Conservation (phyloP, 2,329 filamentous ascomycete genomes). For the Fusarium nodosum region DNA sequence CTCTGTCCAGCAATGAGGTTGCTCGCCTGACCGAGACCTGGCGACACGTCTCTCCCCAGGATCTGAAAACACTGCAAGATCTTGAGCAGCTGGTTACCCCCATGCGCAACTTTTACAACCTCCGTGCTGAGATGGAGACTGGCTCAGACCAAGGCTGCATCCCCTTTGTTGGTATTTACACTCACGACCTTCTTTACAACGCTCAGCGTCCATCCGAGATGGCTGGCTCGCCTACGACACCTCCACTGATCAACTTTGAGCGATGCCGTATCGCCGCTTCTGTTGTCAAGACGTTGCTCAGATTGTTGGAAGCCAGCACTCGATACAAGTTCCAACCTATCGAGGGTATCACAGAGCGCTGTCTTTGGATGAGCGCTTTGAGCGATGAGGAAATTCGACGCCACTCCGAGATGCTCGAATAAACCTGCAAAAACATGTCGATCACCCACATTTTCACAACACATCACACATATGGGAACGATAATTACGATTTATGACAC, state of each 20-base stretch:
- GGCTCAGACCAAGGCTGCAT: constrained; percentile 80
- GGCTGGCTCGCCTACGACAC: constrained; percentile 73
- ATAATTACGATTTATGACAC: constrained; percentile 43
- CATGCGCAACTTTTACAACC: constrained; percentile 80
- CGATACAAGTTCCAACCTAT: constrained; percentile 81
- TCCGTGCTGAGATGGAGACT: constrained; percentile 83
- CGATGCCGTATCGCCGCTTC: constrained; percentile 80
- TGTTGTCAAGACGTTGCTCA: constrained; percentile 82
- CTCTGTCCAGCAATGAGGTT: constrained; percentile 80
- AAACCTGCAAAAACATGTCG: not conserved
- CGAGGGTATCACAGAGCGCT: constrained; percentile 82
- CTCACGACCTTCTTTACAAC: constrained; percentile 86
- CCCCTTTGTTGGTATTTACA: constrained; percentile 86
- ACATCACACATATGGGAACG: constrained; percentile 22
- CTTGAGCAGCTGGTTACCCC: constrained; percentile 82
- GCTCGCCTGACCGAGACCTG: constrained; percentile 77
- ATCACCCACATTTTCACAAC: constrained; percentile 1
- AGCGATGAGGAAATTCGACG: constrained; percentile 79
- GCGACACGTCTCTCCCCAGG: constrained; percentile 74
- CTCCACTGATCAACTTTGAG: constrained; percentile 86
- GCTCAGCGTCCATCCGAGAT: constrained; percentile 83
- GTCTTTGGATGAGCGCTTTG: constrained; percentile 86
- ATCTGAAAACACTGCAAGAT: constrained; percentile 74
- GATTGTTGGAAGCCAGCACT: constrained; percentile 83
- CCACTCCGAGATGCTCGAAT: constrained; percentile 65